These are phyloP conservation scores for Trebouxia sp. DNA, from an alignment of 139 green algal species.

Conservation along the genomic window DNA sequence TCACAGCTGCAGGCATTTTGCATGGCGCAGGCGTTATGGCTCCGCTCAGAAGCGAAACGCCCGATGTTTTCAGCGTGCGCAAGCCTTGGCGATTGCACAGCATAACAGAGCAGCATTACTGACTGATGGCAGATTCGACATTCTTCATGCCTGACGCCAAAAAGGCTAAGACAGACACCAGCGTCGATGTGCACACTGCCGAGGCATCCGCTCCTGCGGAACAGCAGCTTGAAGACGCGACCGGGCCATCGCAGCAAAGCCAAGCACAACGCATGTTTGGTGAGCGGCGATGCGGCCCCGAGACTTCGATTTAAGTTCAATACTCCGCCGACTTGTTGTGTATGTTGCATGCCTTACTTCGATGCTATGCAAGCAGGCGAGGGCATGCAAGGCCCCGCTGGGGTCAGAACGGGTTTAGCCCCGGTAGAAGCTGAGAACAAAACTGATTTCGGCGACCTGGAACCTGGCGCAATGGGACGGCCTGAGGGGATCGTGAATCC, in stretches of 20 bases:
- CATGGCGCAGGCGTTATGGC: too few relatives aligned
- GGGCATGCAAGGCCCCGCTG: neutral
- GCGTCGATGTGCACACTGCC: slow-evolving; percentile 3
- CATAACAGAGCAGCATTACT: too few relatives aligned
- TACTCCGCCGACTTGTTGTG: too few relatives aligned
- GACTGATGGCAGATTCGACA: neutral
- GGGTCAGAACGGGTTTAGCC: neutral
- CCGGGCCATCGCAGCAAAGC: neutral
- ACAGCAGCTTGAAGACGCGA: neutral
- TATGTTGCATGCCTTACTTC: too few relatives aligned
- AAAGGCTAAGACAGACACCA: neutral
- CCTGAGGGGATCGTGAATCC: neutral
- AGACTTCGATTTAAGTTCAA: too few relatives aligned
- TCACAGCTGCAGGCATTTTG: too few relatives aligned
- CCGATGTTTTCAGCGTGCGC: too few relatives aligned
- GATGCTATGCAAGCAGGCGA: neutral
- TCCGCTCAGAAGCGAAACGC: too few relatives aligned
- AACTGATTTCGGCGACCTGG: neutral
- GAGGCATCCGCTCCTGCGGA: neutral
- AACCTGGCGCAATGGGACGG: neutral
- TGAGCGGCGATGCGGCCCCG: too few relatives aligned
- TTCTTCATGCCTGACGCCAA: neutral
- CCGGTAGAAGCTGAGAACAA: neutral
- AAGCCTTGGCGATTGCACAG: too few relatives aligned
- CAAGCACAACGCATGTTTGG: neutral